A percentile compares a stretch with the other conserved stretches of the same genome.
phyloP scores from a whole-genome alignment of 441 rosid genomes.

The Populus tomentosa region DNA sequence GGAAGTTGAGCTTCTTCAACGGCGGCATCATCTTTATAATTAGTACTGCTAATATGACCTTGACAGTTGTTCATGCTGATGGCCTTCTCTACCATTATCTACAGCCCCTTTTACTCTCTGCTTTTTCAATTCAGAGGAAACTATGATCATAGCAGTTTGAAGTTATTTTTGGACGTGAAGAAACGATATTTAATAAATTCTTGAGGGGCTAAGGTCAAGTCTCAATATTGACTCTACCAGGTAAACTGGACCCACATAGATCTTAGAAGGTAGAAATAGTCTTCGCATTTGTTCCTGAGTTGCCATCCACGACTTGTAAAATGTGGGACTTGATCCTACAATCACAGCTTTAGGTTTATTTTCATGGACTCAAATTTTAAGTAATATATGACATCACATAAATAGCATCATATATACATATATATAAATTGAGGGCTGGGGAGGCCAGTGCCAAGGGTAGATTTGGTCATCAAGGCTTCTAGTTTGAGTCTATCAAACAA shows the following conservation, averaged over 20 bases:
- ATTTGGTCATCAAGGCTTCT: too few species aligned
- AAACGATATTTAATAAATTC: background rate
- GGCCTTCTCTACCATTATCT: background rate
- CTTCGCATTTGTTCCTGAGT: background rate
- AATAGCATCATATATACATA: background rate
- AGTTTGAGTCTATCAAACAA: too few species aligned
- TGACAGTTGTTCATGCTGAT: background rate
- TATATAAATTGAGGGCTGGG: too few species aligned
- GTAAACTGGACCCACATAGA: background rate
- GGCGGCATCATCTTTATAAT: background rate
- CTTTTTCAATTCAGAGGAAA: background rate
- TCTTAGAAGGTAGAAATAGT: slow-evolving; percentile 1
- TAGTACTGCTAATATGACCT: background rate
- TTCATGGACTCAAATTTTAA: background rate
- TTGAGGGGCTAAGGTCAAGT: background rate
- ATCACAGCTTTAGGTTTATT: background rate
- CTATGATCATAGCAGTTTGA: background rate
- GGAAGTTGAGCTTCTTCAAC: slow-evolving; percentile 49
- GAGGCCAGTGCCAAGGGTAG: too few species aligned
- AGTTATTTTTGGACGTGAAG: background rate
- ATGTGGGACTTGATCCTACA: background rate
- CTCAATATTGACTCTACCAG: background rate
- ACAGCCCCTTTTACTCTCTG: background rate
- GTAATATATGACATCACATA: background rate
- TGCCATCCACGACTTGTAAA: slow-evolving; percentile 1